Evolutionary conservation across 1,139 yeast genomes (phyloP), one percentile per base, ranked within the genome.

Genomic region (Pichia sp.): DNA sequence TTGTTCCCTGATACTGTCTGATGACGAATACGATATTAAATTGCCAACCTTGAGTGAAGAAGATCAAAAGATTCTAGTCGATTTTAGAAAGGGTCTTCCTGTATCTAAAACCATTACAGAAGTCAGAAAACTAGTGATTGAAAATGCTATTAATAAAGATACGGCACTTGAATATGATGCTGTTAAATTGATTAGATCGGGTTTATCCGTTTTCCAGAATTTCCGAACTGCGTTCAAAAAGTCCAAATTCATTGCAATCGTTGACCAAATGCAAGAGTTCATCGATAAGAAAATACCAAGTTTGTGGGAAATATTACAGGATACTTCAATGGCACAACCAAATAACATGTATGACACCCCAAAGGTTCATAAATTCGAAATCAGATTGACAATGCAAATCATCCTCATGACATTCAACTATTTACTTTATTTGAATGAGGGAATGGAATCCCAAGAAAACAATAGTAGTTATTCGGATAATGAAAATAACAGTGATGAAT

Each of bases 1-100:
- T 0, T 66, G 74, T 30, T 76, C 76, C 2, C 53, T 70, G 24
- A 60, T 62, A 9, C 60, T 70, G n/a, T 48, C 53, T 4, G 64
- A 64, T 48, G 66, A 66, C 20, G 64, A 65, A 45, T 69, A 62
- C 58, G 72, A 67, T 47, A 67, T 71, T 12, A 52, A 58, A 35
- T 46, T 71, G n/a, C 73, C 76, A 4, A 35, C 30, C 4, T 44
- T 63, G 24, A 39, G 33, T 0, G 40, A 57, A 1, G 42, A 45
- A 8, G 57, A 55, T 2, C 47, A 49, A 8, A 45, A 55, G 3
- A 37, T 47, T 8, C 48, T 63, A 42, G 59, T 59, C 24, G 52
- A 54, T 11, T 57, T 60, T 41, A 66, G 63, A 36, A 42, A 48
- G 3, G 67, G 61, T 10, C 17, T 41, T 32, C 42, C 59, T 1